Evolutionary conservation across 176 grass and related monocot species (phyloP), one percentile per base, ranked within the genome.

Genomic region (Calamus simplicifolius): DNA sequence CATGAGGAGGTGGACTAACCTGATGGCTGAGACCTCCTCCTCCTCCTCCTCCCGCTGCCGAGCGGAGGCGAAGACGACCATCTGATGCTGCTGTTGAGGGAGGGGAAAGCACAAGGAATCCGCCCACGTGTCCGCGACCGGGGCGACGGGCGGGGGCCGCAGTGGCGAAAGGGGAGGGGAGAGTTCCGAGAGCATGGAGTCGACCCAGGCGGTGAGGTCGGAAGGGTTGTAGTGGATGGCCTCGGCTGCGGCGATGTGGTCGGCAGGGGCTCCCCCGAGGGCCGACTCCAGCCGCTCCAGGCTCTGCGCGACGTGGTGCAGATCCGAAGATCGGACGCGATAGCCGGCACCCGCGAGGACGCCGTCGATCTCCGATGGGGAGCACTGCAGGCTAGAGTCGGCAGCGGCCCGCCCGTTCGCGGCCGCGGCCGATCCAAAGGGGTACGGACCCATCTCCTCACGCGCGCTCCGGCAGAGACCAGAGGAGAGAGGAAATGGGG

Each of bases 1-100:
- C 82, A 95, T 86, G 18, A 95, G 77, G 48, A 90, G 74, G 71
- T 95, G 85, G n/a, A 95, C 81, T 0, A 95, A 68, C 3, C 81
- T 77, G 73, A 95, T 95, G 48, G 84, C 89, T 0, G 78, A 79
- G 66, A 69, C 89, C 85, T 81, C 82, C 38, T 89, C 84, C 61
- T 84, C 85, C 62, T 80, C 75, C 26, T 76, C 68, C 53, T 75
- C 73, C 63, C 82, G 62, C 51, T 35, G 30, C 30, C 30, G 30
- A 6, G 30, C 8, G 6, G 76, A 59, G 0, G 29, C 75, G 28
- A 82, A 48, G 48, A 65, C 65, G 19, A 12, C 63, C 30, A 4
- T 66, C 63, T 48, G 63, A 17, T 52, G 14, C 15, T 51, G 62
- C 10, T 17, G 62, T 3, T 35, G 8, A 0, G 30, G 30, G 6